Percentiles rank a stretch among this genome's conserved stretches.
Evolutionary conservation across 225 moss, liverwort and hornwort species (phyloP).

Genomic region (Climacium dendroides): DNA sequence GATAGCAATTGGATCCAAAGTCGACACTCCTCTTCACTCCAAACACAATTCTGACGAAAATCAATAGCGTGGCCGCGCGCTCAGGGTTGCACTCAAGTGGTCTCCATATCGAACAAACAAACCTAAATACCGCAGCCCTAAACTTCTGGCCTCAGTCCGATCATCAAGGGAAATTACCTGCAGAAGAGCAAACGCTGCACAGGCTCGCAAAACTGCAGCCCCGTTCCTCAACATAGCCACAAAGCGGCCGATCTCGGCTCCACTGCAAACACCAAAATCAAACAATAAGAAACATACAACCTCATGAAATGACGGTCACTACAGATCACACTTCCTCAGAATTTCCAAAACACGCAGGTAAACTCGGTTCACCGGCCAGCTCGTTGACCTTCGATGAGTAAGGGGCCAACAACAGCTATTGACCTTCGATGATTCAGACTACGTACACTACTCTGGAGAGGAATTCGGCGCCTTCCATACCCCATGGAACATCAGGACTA

Average conservation of each 20-base stretch:
- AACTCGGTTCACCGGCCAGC: not conserved
- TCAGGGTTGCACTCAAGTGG: not conserved
- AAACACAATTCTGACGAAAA: not conserved
- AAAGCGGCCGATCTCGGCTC: constrained; percentile 93
- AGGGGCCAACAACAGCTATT: not conserved
- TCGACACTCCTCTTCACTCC: not conserved
- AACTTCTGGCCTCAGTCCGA: not conserved
- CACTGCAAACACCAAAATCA: constrained; percentile 31
- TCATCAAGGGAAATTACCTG: constrained; percentile 34
- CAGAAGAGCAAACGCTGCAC: constrained; percentile 90
- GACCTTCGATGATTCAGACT: not conserved
- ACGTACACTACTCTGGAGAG: not conserved
- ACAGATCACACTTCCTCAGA: not conserved
- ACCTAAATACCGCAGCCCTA: not conserved
- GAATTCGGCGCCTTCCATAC: not conserved
- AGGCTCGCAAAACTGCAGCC: constrained; percentile 59
- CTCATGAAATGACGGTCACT: not conserved
- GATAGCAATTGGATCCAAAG: too few species aligned
- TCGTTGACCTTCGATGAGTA: not conserved
- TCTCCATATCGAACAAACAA: not conserved
- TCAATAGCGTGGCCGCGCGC: not conserved
- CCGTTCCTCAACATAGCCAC: constrained; percentile 81
- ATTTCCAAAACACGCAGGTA: not conserved
- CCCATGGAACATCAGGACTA: not conserved
- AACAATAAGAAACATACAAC: not conserved